These are phyloP conservation scores for Boletales sp. DNA, from an alignment of 768 basidiomycete genomes.

Conservation along the genomic window DNA sequence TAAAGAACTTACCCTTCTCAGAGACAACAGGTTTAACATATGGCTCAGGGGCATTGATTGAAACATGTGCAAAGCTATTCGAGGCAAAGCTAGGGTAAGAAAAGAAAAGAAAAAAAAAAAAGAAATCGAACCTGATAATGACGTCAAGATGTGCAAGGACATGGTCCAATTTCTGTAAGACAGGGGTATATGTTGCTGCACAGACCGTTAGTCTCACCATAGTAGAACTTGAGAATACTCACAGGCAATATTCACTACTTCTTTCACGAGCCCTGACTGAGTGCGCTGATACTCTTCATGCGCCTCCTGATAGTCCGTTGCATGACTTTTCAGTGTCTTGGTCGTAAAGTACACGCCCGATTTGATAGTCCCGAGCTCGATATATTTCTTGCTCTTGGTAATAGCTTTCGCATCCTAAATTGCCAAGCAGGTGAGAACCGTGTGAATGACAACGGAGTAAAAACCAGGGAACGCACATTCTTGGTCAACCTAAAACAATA, in stretches of 20 bases:
- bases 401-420: constrained; percentile 76
- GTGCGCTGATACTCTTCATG: constrained; percentile 67
- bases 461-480: constrained; percentile 50
- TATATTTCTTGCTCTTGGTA: constrained; percentile 61
- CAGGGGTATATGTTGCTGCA: constrained; percentile 88
- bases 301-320: constrained; percentile 67
- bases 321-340: constrained; percentile 60
- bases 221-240: constrained; percentile 22
- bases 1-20: constrained; percentile 57
- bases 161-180: constrained; percentile 80
- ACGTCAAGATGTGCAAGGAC: constrained; percentile 91
- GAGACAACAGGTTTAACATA: constrained; percentile 84
- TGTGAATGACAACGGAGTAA: not conserved
- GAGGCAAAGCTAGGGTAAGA: not conserved
- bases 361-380: constrained; percentile 82
- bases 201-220: not conserved
- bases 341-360: constrained; percentile 90
- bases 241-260: constrained; percentile 92
- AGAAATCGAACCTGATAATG: constrained; percentile 65
- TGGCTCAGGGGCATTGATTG: constrained; percentile 78
- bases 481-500: constrained; percentile 94
- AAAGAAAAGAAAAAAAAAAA: not conserved
- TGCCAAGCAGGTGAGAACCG: not conserved
- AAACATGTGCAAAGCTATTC: constrained; percentile 85
- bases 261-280: constrained; percentile 83